Base-by-base conservation (phyloP, 768 basidiomycete genomes). In the Saitozyma sp. region DNA sequence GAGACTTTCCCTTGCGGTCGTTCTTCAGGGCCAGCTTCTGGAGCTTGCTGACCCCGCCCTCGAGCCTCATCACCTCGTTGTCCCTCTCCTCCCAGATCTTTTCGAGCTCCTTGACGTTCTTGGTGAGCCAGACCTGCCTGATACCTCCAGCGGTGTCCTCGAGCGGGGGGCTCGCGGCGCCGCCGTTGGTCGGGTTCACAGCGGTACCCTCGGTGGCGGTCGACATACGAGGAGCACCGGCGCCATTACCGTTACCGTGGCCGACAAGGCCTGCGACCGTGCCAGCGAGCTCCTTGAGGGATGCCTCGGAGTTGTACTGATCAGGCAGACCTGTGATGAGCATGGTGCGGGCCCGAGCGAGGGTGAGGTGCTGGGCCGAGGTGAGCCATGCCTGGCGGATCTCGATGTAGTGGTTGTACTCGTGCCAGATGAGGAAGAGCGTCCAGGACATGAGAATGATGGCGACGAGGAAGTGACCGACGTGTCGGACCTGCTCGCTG, bases 1-100 rank as follows among this genome's bases (percentile, higher is more conserved):
- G 77, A 19, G 77, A 74, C 68, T 81, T 79, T 39, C 69, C 73
- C 68, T 81, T 81, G 13, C 58, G 60, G 38, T 76, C 61, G 59
- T 80, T 79, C 78, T 81, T 80, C 57, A 66, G 67, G 9, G 73
- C 78, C 17, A 75, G 66, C 56, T 75, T 71, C 57, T 74, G 59
- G 38, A 81, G 64, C 50, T 78, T 77, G 49, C 63, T 68, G 14
- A 74, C 77, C 19, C 77, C 80, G 46, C 73, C 75, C 60, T 81
- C 80, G 50, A 81, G 69, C 55, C 77, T 63, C 37, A 69, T 54
- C 61, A 74, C 75, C 51, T 79, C 80, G 37, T 74, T 67, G 29
- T 79, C 67, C 20, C 80, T 65, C n/a, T 79, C 69, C 54, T 78
- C 69, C 69, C 66, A 80, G 46, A 76, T 64, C 37, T 79, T 68